These are phyloP conservation scores for Didymellaceae sp. DNA, from an alignment of 2,329 filamentous ascomycete species.

Conservation along the genomic window DNA sequence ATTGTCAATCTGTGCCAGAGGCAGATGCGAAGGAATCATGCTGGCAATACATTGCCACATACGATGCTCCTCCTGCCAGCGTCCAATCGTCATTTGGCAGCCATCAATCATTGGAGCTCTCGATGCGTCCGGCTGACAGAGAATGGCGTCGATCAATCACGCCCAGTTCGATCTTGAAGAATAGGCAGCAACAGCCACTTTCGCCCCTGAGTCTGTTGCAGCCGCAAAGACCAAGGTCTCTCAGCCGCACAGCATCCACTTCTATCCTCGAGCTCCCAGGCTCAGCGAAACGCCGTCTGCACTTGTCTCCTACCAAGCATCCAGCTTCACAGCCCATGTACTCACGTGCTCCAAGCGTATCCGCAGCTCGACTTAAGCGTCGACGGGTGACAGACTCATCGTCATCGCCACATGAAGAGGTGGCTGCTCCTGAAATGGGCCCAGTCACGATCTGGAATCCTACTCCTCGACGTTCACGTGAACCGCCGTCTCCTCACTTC, in stretches of 20 bases:
- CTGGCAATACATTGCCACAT: slow-evolving; percentile 70
- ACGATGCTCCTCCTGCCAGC: slow-evolving; percentile 63
- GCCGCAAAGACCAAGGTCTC: slow-evolving; percentile 33
- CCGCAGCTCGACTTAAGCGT: slow-evolving; percentile 51
- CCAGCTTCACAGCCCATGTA: slow-evolving; percentile 33
- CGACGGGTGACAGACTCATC: slow-evolving; percentile 52
- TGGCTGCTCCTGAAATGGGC: slow-evolving; percentile 25
- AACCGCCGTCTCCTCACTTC: slow-evolving; percentile 52
- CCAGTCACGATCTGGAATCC: slow-evolving; percentile 41
- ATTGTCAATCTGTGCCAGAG: slow-evolving; percentile 59
- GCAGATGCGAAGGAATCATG: slow-evolving; percentile 68
- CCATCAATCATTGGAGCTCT: slow-evolving; percentile 39
- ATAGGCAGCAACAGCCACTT: slow-evolving; percentile 38
- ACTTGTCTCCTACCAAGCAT: slow-evolving; percentile 39
- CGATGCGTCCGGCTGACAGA: slow-evolving; percentile 44
- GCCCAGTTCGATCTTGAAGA: slow-evolving; percentile 42
- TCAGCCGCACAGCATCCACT: slow-evolving; percentile 38
- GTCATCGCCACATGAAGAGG: slow-evolving; percentile 28
- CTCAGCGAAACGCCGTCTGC: slow-evolving; percentile 41
- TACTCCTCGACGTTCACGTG: slow-evolving; percentile 54
- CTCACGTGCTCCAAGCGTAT: slow-evolving; percentile 48
- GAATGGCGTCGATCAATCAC: slow-evolving; percentile 46
- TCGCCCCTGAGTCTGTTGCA: slow-evolving; percentile 47
- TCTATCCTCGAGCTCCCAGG: slow-evolving; percentile 33
- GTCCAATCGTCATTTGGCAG: slow-evolving; percentile 55